A percentile compares a stretch with the other conserved stretches of the same genome.
Conservation (phyloP, 2,329 filamentous ascomycete species). For the Fusarium abutilonis region DNA sequence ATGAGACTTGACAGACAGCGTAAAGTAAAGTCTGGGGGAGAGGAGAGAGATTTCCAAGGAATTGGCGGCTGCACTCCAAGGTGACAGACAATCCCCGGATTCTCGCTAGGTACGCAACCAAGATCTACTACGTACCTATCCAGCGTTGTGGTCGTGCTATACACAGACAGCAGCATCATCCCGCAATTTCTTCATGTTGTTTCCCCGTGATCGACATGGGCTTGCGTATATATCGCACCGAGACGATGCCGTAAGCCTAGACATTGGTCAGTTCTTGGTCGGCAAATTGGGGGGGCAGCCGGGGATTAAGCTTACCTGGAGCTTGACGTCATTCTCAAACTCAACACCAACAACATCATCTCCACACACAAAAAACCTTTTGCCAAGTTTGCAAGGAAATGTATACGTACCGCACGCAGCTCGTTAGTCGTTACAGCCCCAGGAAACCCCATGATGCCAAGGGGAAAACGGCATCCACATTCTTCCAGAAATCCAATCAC, state of each 20-base stretch:
- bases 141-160: conserved; percentile 4
- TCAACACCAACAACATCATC: conserved; percentile 20
- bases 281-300: conserved; percentile 19
- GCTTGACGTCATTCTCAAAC: conserved; percentile 39
- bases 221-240: conserved; percentile 31
- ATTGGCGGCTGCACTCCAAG: conserved; percentile 9
- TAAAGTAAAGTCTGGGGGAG: background rate
- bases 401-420: background rate
- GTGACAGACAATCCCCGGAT: conserved; percentile 12
- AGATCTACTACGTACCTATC: conserved; percentile 1
- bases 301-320: conserved; percentile 44
- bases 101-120: conserved; percentile 26
- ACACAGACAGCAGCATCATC: background rate
- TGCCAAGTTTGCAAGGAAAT: conserved; percentile 18
- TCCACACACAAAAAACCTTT: background rate
- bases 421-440: conserved; percentile 10
- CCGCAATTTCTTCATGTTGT: background rate
- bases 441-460: conserved; percentile 23
- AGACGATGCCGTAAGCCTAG: conserved; percentile 39
- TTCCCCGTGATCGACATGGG: conserved; percentile 27
- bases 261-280: background rate
- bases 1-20: conserved; percentile 4
- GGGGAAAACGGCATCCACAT: conserved; percentile 13
- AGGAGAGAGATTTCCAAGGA: background rate
- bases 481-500: conserved; percentile 34